A percentile compares a stretch with the other conserved stretches of the same genome.
Conservation (phyloP, 768 basidiomycete species). For the Baorangia bicolor region DNA sequence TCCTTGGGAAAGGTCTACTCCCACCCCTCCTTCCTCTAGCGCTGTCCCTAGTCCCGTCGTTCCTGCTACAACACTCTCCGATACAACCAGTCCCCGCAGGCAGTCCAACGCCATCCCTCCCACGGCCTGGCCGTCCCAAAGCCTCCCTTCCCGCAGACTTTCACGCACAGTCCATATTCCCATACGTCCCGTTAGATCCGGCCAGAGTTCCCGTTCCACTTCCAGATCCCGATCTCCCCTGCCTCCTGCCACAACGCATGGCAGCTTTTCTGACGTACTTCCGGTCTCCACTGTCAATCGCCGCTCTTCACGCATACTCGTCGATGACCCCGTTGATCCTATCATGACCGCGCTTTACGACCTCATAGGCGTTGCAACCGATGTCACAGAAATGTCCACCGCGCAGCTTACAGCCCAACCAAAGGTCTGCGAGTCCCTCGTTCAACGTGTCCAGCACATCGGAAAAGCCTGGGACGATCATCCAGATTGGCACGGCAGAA, state of each 20-base stretch:
- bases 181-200: conserved; percentile 62
- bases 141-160: conserved; percentile 70
- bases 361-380: conserved; percentile 90
- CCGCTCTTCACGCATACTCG: conserved; percentile 77
- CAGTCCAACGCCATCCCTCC: conserved; percentile 48
- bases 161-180: conserved; percentile 83
- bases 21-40: conserved; percentile 54
- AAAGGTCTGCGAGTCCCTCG: conserved; percentile 80
- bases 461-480: conserved; percentile 97
- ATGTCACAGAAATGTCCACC: conserved; percentile 88
- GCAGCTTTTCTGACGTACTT: conserved; percentile 61
- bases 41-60: conserved; percentile 60
- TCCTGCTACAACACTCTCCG: conserved; percentile 59
- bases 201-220: conserved; percentile 87
- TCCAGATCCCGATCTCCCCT: conserved; percentile 94
- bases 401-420: conserved; percentile 82
- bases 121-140: conserved; percentile 55
- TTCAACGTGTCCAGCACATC: conserved; percentile 87
- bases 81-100: conserved; percentile 66
- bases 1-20: conserved; percentile 59
- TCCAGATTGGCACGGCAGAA: conserved; percentile 95
- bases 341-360: conserved; percentile 91
- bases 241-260: conserved; percentile 64
- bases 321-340: conserved; percentile 84
- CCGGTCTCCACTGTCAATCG: conserved; percentile 52